Base-by-base conservation (phyloP, 2,329 filamentous ascomycete species). In the Gaeumannomyces sp. region DNA sequence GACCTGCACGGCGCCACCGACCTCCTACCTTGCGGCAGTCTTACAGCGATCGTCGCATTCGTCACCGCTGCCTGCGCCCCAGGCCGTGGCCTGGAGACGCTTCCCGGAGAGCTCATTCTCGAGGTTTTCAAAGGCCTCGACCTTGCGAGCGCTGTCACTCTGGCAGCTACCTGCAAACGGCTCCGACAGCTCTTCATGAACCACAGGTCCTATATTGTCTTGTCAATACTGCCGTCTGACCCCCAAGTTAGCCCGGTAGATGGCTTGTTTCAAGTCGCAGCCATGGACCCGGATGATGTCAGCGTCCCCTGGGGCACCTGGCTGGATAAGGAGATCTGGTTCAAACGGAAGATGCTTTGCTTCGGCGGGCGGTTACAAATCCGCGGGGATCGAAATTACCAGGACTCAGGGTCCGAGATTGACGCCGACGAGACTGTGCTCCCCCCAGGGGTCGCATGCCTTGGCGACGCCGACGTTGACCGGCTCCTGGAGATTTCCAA, bases 41-140 rank as follows among this genome's bases (percentile, higher is more conserved):
- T 53, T 4, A 10, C 45, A 11, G 19, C 45, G 19, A n/a, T 53
- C n/a, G 8, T 25, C 1, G 19, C 8, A 53, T 25, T 53, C 7
- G 22, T 25, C 19, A 8, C 22, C 10, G 45, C 8, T n/a, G 8
- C 45, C 45, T n/a, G 22, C 45, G 6, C 16, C 3, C 22, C 19
- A n/a, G 6, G n/a, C 7, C 22, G 7, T 56, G 22, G 45, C 58
- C 16, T 33, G 28, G 35, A 50, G 7, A 53, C 28, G 50, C 28
- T 59, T 27, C 81, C 83, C 0, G 72, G 77, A 3, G 83, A 85
- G 69, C 76, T 83, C 25, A 70, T 83, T 3, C 71, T 84, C 14
- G 78, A 81, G 27, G 79, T 84, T 29, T 81, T 81, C 68, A 76
- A 78, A 35, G 68, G 78, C 25, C 72, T 84, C 62, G 76, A 81